Evolutionary conservation across 2,329 filamentous ascomycete species (phyloP), one percentile per base, ranked within the genome.

Genomic region (Aspergillus intermedius): DNA sequence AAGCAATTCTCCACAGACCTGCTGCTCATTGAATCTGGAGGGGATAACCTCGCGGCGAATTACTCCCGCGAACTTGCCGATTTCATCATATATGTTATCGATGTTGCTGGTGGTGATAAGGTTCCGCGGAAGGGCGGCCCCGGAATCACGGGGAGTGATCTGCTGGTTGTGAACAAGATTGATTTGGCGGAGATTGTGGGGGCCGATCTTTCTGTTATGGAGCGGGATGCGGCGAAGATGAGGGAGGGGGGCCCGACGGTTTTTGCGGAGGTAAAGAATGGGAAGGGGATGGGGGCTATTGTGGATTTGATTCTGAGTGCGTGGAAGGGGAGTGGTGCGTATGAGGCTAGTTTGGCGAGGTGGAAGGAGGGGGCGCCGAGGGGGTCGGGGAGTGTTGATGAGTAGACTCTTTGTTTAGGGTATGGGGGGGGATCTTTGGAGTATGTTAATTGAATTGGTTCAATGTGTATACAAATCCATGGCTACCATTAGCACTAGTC

Each of bases 81-180:
- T 70, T 98, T 87, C 68, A 98, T 98, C 71, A 86, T 98, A 72
- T 98, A 98, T 68, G 93, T 98, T 25, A 97, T 98, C 60, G 93
- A 98, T 70, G 93, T 98, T 15, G 87, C 84, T 48, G 93, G 93
- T 19, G 93, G 93, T 10, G 93, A 98, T 71, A 98, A 98, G 79
- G 86, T 98, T 45, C 93, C 93, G 0, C 75, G 93, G 23, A 98
- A 98, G 74, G 93, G 93, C 23, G 93, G 93, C 0, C 93, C 93
- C 0, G 93, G 93, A 1, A 98, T 98, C 67, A 98, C 93, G 4
- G 91, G 96, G 74, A 93, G 87, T 60, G 93, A 98, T 64, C 68
- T 98, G 68, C 72, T 98, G 55, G 80, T 98, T 17, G 88, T 98
- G 45, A 98, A 98, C 72, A 98, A 98, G 82, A 95, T 91, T 41